Conservation (phyloP, 257 asterid species). For the Gentiana dahurica region DNA sequence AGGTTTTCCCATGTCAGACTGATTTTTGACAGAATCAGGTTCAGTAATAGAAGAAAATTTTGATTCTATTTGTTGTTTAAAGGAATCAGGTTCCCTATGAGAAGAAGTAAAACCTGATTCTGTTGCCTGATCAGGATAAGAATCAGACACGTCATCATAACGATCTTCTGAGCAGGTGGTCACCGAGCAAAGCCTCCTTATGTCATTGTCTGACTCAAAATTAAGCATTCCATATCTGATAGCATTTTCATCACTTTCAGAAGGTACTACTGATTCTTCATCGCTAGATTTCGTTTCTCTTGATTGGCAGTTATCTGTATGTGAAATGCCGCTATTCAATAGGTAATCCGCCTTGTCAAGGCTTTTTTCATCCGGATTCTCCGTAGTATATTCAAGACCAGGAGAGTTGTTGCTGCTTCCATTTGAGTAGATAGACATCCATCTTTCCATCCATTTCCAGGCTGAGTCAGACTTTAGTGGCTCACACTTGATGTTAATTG, state of each 20-base stretch:
- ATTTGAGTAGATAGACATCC: slow-evolving; percentile 70
- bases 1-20: slow-evolving; percentile 7
- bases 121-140: slow-evolving; percentile 20
- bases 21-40: not conserved
- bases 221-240: slow-evolving; percentile 19
- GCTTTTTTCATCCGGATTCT: slow-evolving; percentile 10
- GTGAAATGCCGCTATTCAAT: slow-evolving; percentile 13
- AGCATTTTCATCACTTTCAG: slow-evolving; percentile 23
- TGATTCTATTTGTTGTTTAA: too few species aligned
- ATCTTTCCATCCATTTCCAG: slow-evolving; percentile 95
- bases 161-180: slow-evolving; percentile 1
- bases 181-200: not conserved
- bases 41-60: too few species aligned
- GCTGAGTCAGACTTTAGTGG: slow-evolving; percentile 75
- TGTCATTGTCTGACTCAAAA: slow-evolving; percentile 9
- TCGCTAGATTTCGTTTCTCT: slow-evolving; percentile 3
- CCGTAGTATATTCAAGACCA: slow-evolving; percentile 4
- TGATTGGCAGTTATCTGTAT: slow-evolving; percentile 13
- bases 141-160: slow-evolving; percentile 14
- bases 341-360: slow-evolving; percentile 8
- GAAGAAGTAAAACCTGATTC: slow-evolving; percentile 16
- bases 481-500: slow-evolving; percentile 76
- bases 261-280: slow-evolving; percentile 17
- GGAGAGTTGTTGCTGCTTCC: slow-evolving; percentile 25
- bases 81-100: too few species aligned